Evolutionary conservation across 1,284 basidiomycete species (phyloP).

Genomic region (Vanrija pseudolonga): DNA sequence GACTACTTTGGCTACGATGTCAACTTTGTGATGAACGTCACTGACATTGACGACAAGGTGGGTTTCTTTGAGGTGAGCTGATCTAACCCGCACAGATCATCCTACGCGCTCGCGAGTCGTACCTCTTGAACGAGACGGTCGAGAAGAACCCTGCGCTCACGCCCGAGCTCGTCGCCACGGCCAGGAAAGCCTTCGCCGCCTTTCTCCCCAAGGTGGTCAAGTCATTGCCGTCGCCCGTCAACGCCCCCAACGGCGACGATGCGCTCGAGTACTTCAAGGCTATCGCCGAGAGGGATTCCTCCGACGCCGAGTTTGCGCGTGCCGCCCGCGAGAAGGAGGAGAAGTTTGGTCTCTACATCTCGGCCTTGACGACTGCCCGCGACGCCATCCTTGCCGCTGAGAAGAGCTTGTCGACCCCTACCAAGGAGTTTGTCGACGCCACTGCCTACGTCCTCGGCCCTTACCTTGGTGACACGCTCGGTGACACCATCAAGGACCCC

Average conservation of each 20-base stretch:
- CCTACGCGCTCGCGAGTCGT: conserved; percentile 75
- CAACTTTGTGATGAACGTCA: conserved; percentile 99
- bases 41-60: conserved; percentile 99
- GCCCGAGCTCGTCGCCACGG: conserved; percentile 29
- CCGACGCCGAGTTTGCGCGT: conserved; percentile 59
- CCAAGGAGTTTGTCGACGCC: conserved; percentile 64
- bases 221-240: conserved; percentile 58
- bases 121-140: conserved; percentile 58
- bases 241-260: conserved; percentile 57
- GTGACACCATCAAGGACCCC: conserved; percentile 78
- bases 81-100: conserved; percentile 65
- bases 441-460: conserved; percentile 71
- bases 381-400: conserved; percentile 39
- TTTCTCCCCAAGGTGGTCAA: conserved; percentile 59
- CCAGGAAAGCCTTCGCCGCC: conserved; percentile 52
- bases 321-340: conserved; percentile 73
- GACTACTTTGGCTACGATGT: conserved; percentile 98
- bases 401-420: conserved; percentile 43
- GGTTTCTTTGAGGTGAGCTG: conserved; percentile 17
- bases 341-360: conserved; percentile 84
- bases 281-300: conserved; percentile 50
- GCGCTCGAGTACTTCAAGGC: conserved; percentile 56
- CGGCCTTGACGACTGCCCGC: conserved; percentile 60
- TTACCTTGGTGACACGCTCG: conserved; percentile 73
- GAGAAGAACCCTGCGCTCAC: conserved; percentile 39